Conservation (phyloP, 148 eudicot genomes). For the Heliosperma pusillum region DNA sequence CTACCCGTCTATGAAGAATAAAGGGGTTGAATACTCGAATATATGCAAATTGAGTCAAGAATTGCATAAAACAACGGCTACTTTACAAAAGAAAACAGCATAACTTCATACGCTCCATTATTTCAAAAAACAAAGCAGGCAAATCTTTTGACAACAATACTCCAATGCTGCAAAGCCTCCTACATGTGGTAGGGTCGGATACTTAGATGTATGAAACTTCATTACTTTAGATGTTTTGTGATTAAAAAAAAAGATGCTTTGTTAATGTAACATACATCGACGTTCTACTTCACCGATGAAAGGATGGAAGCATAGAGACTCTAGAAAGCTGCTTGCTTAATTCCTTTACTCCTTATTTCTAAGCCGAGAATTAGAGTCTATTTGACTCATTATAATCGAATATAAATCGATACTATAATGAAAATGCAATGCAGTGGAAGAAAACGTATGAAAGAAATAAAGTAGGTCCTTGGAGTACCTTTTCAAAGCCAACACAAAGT, state of each 20-base stretch:
- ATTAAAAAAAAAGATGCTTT: too few relatives aligned
- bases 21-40: not conserved
- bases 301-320: not conserved
- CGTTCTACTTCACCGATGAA: not conserved
- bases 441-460: not conserved
- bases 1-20: not conserved
- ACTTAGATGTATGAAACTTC: too few relatives aligned
- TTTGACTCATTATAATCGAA: too few relatives aligned
- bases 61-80: not conserved
- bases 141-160: too few relatives aligned
- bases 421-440: not conserved
- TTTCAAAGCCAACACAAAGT: not conserved
- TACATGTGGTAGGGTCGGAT: too few relatives aligned
- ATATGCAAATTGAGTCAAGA: not conserved
- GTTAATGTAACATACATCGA: not conserved
- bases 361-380: not conserved
- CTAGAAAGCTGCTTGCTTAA: not conserved
- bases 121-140: not conserved
- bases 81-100: too few relatives aligned
- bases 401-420: not conserved
- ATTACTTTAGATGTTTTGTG: too few relatives aligned
- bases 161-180: too few relatives aligned
- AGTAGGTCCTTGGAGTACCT: not conserved
- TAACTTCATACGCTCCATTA: too few relatives aligned
- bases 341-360: not conserved